Conservation (phyloP, 2,329 filamentous ascomycete genomes). For the Aspergillus fijiensis region DNA sequence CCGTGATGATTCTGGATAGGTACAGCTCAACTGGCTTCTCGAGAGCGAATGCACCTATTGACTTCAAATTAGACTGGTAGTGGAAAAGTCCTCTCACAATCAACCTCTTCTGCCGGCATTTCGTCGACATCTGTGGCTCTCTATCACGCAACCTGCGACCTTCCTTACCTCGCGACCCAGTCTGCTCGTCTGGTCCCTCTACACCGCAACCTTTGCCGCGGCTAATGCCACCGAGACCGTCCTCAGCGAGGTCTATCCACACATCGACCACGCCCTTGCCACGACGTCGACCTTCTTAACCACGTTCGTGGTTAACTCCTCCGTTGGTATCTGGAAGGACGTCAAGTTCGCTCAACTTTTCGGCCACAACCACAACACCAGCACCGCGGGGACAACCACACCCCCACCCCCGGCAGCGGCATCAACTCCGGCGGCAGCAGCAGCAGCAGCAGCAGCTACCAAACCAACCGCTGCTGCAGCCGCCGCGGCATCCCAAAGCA, state of each 20-base stretch:
- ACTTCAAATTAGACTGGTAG: slow-evolving; percentile 21
- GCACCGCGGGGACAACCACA: slow-evolving; percentile 6
- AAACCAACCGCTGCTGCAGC: not conserved
- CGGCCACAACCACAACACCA: slow-evolving; percentile 38
- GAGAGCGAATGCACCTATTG: slow-evolving; percentile 29
- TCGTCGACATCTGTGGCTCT: slow-evolving; percentile 20
- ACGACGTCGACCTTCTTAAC: slow-evolving; percentile 64
- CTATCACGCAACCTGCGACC: slow-evolving; percentile 37
- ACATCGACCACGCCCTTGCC: slow-evolving; percentile 56
- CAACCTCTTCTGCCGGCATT: slow-evolving; percentile 24
- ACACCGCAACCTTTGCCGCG: slow-evolving; percentile 80
- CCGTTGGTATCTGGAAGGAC: slow-evolving; percentile 34
- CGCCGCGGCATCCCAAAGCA: slow-evolving; percentile 5
- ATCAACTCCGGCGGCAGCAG: not conserved
- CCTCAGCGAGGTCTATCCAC: slow-evolving; percentile 57
- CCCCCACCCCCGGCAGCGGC: slow-evolving; percentile 5
- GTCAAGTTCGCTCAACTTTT: slow-evolving; percentile 64
- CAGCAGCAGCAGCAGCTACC: not conserved
- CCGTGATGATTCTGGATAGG: slow-evolving; percentile 32
- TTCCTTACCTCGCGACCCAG: slow-evolving; percentile 41
- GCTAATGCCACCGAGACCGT: slow-evolving; percentile 81
- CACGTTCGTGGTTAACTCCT: slow-evolving; percentile 34
- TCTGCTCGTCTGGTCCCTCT: slow-evolving; percentile 54
- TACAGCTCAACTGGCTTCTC: slow-evolving; percentile 32
- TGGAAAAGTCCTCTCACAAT: slow-evolving; percentile 28